phyloP scores from a whole-genome alignment of 2,329 filamentous ascomycete genomes.

The Pyricularia sp. region DNA sequence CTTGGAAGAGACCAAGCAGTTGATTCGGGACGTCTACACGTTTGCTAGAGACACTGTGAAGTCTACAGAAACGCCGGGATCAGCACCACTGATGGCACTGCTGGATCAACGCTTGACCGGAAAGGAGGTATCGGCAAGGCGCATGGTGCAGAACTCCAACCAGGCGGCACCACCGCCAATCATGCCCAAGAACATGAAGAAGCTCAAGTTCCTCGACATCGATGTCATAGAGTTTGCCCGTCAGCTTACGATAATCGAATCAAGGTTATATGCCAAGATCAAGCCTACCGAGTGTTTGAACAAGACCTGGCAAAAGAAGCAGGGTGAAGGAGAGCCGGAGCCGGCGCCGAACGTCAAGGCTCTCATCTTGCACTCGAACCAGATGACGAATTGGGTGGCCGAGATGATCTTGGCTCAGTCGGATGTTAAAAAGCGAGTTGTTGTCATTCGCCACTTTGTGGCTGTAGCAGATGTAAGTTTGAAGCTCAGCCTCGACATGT shows the following conservation, averaged over 20 bases:
- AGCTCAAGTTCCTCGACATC: slow-evolving; percentile 96
- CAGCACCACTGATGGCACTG: slow-evolving; percentile 72
- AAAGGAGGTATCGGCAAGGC: slow-evolving; percentile 77
- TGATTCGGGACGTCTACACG: slow-evolving; percentile 80
- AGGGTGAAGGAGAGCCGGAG: slow-evolving; percentile 69
- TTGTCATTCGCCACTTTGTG: slow-evolving; percentile 98
- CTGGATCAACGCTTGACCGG: slow-evolving; percentile 83
- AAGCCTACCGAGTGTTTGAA: slow-evolving; percentile 93
- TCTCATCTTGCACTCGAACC: slow-evolving; percentile 93
- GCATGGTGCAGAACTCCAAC: slow-evolving; percentile 78
- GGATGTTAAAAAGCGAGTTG: slow-evolving; percentile 91
- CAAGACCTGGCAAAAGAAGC: slow-evolving; percentile 98
- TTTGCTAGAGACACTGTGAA: slow-evolving; percentile 91
- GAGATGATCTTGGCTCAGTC: slow-evolving; percentile 96
- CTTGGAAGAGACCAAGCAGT: slow-evolving; percentile 63
- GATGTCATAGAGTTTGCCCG: slow-evolving; percentile 95
- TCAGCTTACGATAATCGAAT: slow-evolving; percentile 95
- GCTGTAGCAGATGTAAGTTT: slow-evolving; percentile 78
- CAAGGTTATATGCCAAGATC: slow-evolving; percentile 88
- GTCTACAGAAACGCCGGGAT: slow-evolving; percentile 86
- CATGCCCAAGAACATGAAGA: slow-evolving; percentile 98
- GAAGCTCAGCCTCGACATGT: not conserved
- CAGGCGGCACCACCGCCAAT: slow-evolving; percentile 79
- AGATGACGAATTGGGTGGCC: slow-evolving; percentile 98
- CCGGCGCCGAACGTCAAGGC: slow-evolving; percentile 92